phyloP scores from a whole-genome alignment of 2,329 filamentous ascomycete genomes.

The Cladosporium sp. region DNA sequence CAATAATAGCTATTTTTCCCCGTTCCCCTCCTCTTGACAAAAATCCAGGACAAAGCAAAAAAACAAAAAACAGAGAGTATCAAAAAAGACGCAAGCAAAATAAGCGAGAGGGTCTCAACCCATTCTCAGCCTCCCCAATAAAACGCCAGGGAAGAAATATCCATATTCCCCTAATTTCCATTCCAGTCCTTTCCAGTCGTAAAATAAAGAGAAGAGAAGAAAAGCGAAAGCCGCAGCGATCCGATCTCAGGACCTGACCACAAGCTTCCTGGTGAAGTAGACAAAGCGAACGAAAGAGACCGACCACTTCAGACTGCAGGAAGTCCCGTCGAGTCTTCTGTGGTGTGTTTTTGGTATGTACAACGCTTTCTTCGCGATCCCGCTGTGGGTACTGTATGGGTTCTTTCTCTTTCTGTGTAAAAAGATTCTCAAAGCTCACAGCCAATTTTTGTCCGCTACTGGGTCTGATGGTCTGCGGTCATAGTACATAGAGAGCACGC shows the following conservation, averaged over 20 bases:
- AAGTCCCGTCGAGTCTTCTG: not conserved
- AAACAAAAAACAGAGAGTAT: not conserved
- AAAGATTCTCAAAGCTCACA: not conserved
- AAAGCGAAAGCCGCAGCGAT: not conserved
- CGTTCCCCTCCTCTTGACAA: not conserved
- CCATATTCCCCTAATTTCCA: not conserved
- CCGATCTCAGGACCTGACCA: not conserved
- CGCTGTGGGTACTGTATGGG: conserved; percentile 15
- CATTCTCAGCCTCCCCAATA: not conserved
- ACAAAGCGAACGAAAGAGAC: not conserved
- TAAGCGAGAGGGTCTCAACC: not conserved
- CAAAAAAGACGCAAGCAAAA: not conserved
- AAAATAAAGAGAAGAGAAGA: not conserved
- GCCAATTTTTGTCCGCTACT: conserved; percentile 8
- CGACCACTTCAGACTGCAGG: not conserved
- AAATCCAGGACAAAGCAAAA: not conserved
- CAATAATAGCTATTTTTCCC: not conserved
- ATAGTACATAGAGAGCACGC: conserved; percentile 16
- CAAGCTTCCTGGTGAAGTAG: not conserved
- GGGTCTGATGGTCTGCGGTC: conserved; percentile 2
- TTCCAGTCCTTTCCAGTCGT: not conserved
- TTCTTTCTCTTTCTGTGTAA: conserved; percentile 1
- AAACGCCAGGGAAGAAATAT: not conserved
- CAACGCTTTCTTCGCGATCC: conserved; percentile 16
- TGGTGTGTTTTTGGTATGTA: not conserved